Evolutionary conservation across 208 protist genomes (phyloP), one percentile per base, ranked within the genome.

Genomic region (Balamuthia mandrillaris): DNA sequence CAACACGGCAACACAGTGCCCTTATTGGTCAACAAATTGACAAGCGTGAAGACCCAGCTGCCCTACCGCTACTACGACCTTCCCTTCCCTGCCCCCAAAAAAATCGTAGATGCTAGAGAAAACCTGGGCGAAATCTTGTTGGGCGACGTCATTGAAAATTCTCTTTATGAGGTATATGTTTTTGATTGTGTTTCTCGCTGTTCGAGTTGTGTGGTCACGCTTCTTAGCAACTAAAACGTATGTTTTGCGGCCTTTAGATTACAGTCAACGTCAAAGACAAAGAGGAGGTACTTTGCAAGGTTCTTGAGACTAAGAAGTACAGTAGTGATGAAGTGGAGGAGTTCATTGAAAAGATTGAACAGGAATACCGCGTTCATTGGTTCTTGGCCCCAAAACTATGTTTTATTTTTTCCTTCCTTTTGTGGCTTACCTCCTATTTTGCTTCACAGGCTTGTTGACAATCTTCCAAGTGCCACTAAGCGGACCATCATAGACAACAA

Each of bases 1-100:
- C 3, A 16, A 3, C 16, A 66, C 4, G 88, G 81, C 18, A 56
- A 88, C 5, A 5, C 29, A 12, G 44, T 93, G 0, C 0, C 18
- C 10, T 12, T 94, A 9, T 81, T 87, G 9, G 96, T 97, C 0
- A 96, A 97, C 81, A 94, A 96, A 44, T 93, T 98, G 29, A 96
- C 95, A 7, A 96, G 94, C 31, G 82, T 90, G 14, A 84, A 92
- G 37, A 96, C 91, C 1, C 91, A 98, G 56, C 85, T 98, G 3
- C 96, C 96, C 7, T 97, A 96, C 77, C 93, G 94, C 58, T 98
- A 95, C 90, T 98, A 98, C 87, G 88, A 37, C 21, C 60, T 98
- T 3, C 91, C 93, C 12, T 93, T 97, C 24, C 98, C 96, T 88
- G 37, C 51, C 45, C 77, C 88, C 9, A 27, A 85, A 29, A 41